Percentiles rank a stretch among this genome's conserved stretches.
Evolutionary conservation across 495 filamentous ascomycete species (phyloP).

Genomic region (Astrothelium macrocarpum): DNA sequence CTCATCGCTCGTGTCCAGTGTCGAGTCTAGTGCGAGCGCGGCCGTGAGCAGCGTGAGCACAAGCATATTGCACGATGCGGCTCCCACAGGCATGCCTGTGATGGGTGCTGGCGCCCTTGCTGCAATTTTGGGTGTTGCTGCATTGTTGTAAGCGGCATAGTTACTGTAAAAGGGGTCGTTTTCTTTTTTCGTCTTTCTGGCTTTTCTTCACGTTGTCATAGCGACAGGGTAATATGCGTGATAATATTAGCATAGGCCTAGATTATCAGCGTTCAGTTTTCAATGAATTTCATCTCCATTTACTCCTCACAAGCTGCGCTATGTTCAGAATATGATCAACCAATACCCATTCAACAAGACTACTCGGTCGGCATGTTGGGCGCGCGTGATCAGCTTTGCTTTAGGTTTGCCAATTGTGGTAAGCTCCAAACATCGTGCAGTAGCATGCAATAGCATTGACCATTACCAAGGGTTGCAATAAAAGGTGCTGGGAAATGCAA

Average conservation of each 20-base stretch:
- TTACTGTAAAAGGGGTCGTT: neutral
- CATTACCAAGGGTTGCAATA: too few relatives aligned
- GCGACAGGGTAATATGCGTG: neutral
- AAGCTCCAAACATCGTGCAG: neutral
- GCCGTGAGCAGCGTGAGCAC: neutral
- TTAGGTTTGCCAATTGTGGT: neutral
- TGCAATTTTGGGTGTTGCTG: neutral
- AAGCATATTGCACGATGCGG: neutral
- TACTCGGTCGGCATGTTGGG: neutral
- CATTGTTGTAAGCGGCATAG: neutral
- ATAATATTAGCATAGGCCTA: neutral
- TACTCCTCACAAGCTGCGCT: neutral
- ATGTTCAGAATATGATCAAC: too few relatives aligned
- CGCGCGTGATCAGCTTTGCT: neutral
- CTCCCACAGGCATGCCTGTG: neutral
- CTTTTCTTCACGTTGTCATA: neutral
- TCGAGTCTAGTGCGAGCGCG: neutral
- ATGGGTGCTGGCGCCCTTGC: neutral
- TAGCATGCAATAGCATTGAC: neutral
- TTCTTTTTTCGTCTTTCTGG: neutral
- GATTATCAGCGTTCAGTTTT: neutral
- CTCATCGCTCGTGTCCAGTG: neutral
- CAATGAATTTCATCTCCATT: neutral
- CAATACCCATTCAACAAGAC: neutral
- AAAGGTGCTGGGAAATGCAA: too few relatives aligned